Percentiles rank a stretch among this genome's conserved stretches.
Evolutionary conservation across 2,329 filamentous ascomycete genomes (phyloP).

Genomic region (Verticillium longisporum): DNA sequence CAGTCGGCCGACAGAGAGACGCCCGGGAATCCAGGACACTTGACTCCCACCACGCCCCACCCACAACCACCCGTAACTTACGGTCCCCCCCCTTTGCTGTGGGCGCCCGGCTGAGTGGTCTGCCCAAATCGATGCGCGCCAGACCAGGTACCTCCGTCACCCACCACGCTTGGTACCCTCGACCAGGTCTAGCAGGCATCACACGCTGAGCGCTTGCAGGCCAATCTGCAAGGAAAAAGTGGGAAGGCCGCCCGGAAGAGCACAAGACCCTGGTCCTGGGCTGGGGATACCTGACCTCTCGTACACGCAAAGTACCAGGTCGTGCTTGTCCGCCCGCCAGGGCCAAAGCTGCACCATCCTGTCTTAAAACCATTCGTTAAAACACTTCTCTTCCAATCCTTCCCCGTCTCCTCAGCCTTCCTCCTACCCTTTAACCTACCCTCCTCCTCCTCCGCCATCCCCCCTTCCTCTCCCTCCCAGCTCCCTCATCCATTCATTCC

Average conservation of each 20-base stretch:
- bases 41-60: not conserved
- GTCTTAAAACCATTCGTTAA: slow-evolving; percentile 23
- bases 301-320: slow-evolving; percentile 2
- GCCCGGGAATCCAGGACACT: not conserved
- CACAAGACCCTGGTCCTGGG: not conserved
- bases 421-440: slow-evolving; percentile 40
- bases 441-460: slow-evolving; percentile 25
- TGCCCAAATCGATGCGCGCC: not conserved
- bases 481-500: slow-evolving; percentile 46
- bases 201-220: slow-evolving; percentile 8
- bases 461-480: slow-evolving; percentile 27
- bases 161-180: slow-evolving; percentile 4
- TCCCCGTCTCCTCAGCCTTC: slow-evolving; percentile 46
- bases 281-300: slow-evolving; percentile 2
- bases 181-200: slow-evolving; percentile 1
- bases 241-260: slow-evolving; percentile 1
- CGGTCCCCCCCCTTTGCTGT: not conserved
- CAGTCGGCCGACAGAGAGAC: not conserved
- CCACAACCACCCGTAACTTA: slow-evolving; percentile 1
- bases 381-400: slow-evolving; percentile 48
- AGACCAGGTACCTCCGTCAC: slow-evolving; percentile 1
- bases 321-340: slow-evolving; percentile 2
- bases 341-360: slow-evolving; percentile 9
- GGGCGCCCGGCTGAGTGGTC: not conserved
- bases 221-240: slow-evolving; percentile 11